These are phyloP conservation scores for Lichtheimia hyalospora DNA, from an alignment of 371 early-diverging fungal genomes.

Conservation along the genomic window DNA sequence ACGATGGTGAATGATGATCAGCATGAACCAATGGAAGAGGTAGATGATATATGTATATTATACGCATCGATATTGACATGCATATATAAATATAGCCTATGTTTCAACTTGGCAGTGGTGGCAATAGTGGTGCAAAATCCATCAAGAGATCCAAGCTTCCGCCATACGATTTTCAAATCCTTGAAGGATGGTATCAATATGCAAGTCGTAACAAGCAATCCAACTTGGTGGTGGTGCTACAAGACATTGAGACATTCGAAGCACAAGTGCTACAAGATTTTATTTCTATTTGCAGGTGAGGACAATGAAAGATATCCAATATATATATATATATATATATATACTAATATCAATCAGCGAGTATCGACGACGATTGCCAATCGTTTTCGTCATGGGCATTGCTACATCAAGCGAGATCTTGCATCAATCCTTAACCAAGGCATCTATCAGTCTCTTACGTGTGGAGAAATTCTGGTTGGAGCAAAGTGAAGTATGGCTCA, in stretches of 20 bases:
- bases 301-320: too few species aligned
- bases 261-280: slow-evolving; percentile 72
- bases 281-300: slow-evolving; percentile 71
- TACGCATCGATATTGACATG: too few species aligned
- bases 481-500: slow-evolving; percentile 75
- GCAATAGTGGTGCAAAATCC: slow-evolving; percentile 7
- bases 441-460: slow-evolving; percentile 67
- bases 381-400: slow-evolving; percentile 81
- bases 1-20: slow-evolving; percentile 29
- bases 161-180: slow-evolving; percentile 62
- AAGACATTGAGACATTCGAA: slow-evolving; percentile 88
- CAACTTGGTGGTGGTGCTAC: slow-evolving; percentile 73
- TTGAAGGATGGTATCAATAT: slow-evolving; percentile 67
- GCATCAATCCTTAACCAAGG: slow-evolving; percentile 75
- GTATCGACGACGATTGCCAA: slow-evolving; percentile 68
- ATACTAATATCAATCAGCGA: slow-evolving; percentile 41
- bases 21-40: slow-evolving; percentile 19
- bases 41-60: background rate
- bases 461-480: slow-evolving; percentile 79
- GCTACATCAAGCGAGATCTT: slow-evolving; percentile 84
- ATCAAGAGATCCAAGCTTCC: slow-evolving; percentile 28
- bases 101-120: slow-evolving; percentile 9
- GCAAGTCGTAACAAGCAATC: slow-evolving; percentile 16
- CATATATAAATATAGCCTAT: too few species aligned
- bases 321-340: background rate